Percentiles rank a stretch among this genome's conserved stretches.
Conservation (phyloP, 2,329 filamentous ascomycete species). For the Aspergillus melleus region DNA sequence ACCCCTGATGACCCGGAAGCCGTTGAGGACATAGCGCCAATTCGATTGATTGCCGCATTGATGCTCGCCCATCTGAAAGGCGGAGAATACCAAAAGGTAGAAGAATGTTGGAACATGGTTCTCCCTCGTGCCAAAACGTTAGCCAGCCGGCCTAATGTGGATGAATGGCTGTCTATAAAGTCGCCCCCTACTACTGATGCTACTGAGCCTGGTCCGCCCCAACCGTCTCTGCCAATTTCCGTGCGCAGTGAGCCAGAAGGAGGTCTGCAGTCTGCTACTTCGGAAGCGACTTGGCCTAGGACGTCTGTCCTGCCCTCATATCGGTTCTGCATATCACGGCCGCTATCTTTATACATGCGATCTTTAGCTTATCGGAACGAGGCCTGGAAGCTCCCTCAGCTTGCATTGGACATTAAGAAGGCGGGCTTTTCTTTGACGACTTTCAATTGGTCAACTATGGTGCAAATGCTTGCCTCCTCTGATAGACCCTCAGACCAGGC, state of each 20-base stretch:
- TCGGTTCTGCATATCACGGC: slow-evolving; percentile 50
- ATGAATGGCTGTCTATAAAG: slow-evolving; percentile 16
- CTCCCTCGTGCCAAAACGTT: slow-evolving; percentile 54
- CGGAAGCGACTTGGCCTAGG: not conserved
- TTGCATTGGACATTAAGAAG: slow-evolving; percentile 57
- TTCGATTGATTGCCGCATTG: slow-evolving; percentile 61
- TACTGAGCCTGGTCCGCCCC: slow-evolving; percentile 7
- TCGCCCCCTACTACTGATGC: slow-evolving; percentile 6
- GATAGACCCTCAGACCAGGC: slow-evolving; percentile 55
- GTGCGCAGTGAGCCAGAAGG: slow-evolving; percentile 5
- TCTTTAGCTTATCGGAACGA: slow-evolving; percentile 56
- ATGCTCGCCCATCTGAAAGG: slow-evolving; percentile 67
- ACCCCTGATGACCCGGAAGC: slow-evolving; percentile 12
- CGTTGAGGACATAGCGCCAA: slow-evolving; percentile 44
- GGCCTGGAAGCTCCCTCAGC: slow-evolving; percentile 50
- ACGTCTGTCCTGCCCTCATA: slow-evolving; percentile 38
- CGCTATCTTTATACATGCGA: slow-evolving; percentile 54
- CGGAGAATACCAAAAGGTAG: slow-evolving; percentile 60
- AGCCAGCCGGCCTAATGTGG: slow-evolving; percentile 37
- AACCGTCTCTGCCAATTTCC: slow-evolving; percentile 10
- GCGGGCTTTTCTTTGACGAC: slow-evolving; percentile 74
- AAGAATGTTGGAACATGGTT: slow-evolving; percentile 65
- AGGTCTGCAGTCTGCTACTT: slow-evolving; percentile 1
- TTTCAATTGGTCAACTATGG: slow-evolving; percentile 77
- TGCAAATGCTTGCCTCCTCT: slow-evolving; percentile 65